Percentiles rank a stretch among this genome's conserved stretches.
Conservation (phyloP, 345 rosid species). For the Populus deltoides region DNA sequence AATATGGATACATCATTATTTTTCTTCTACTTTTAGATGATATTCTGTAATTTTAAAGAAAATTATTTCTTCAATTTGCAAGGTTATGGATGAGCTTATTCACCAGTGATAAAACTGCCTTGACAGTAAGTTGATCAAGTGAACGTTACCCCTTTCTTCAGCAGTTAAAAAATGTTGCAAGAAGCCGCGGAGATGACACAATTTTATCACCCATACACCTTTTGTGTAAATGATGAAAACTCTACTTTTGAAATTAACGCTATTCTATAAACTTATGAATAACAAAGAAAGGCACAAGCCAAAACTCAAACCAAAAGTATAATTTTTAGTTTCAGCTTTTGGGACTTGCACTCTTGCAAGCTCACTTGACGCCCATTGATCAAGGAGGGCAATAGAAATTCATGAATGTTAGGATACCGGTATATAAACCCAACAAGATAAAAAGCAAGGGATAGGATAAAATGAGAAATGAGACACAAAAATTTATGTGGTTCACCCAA, state of each 20-base stretch:
- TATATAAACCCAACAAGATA: too few species aligned
- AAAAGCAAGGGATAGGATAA: too few species aligned
- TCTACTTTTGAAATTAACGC: constrained; percentile 5
- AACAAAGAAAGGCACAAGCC: neutral
- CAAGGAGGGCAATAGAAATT: constrained; percentile 4
- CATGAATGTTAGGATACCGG: neutral
- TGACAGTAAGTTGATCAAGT: neutral
- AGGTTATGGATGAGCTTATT: neutral
- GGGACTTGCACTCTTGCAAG: neutral
- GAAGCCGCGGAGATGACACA: neutral
- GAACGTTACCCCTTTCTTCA: neutral
- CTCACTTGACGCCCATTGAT: neutral
- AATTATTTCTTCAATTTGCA: neutral
- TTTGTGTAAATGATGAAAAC: neutral
- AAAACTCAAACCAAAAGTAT: constrained; percentile 12
- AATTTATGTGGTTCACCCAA: too few species aligned
- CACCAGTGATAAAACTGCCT: neutral
- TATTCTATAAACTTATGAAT: neutral
- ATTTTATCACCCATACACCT: neutral
- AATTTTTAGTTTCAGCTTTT: neutral
- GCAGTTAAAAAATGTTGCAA: neutral
- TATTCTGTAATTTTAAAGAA: neutral
- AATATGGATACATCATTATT: too few species aligned
- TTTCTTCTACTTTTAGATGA: neutral
- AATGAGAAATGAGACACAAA: too few species aligned